Evolutionary conservation across 2,329 filamentous ascomycete genomes (phyloP), one percentile per base, ranked within the genome.

Genomic region (Beauveria bassiana): DNA sequence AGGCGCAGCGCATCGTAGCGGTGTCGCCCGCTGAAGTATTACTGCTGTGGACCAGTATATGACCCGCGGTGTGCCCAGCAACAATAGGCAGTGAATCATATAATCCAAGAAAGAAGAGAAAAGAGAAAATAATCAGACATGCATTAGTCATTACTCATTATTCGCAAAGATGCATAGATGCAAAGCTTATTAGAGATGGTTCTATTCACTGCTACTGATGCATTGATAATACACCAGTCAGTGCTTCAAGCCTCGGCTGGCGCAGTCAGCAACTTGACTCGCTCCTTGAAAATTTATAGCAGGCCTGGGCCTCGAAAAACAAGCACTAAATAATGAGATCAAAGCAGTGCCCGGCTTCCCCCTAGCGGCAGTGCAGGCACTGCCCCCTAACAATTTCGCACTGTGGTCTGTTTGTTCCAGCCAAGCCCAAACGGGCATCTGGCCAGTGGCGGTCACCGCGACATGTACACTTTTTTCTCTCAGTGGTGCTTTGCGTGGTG

Each of bases 401-500:
- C 53, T 56, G 53, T 56, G 53, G 53, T 22, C 26, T 40, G 52
- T 20, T 45, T 55, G 52, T 45, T 46, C 42, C 53, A 56, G 53
- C 53, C 53, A 56, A 56, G 53, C 42, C 53, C 26, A 22, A 54
- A 26, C 3, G 20, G 34, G 28, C 8, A 20, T 51, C 49, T 34
- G 49, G 10, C 28, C 49, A 38, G 34, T 38, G 34, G 34, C 34
- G 34, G 34, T 38, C 34, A 50, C 28, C 34, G 28, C 26, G 14
- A 43, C 22, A 54, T 26, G 38, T 20, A 28, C 38, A 12, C 16
- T 42, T 38, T 38, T 43, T n/a, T 42, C 14, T n/a, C n/a, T 24
- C 18, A 14, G 12, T 16, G 45, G 12, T 40, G 20, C 22, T 31
- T 42, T 24, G 34, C 8, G 51, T 54, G 51, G 52, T 54, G 51